A percentile compares a stretch with the other conserved stretches of the same genome.
phyloP scores from a whole-genome alignment of 2,329 filamentous ascomycete genomes.

The Aspergillus sojae region DNA sequence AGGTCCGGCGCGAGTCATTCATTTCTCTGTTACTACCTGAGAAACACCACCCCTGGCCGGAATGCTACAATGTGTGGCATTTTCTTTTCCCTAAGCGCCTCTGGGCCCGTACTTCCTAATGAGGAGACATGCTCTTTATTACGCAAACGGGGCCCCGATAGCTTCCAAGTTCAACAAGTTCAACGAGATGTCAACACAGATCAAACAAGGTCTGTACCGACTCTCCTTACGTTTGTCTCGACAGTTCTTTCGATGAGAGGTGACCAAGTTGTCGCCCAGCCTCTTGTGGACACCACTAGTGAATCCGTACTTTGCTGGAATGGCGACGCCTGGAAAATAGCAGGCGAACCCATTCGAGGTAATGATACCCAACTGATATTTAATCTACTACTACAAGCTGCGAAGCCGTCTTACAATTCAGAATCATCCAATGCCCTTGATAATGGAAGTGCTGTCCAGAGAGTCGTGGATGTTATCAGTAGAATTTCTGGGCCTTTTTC shows the following conservation, averaged over 20 bases:
- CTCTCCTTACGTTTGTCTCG: conserved; percentile 69
- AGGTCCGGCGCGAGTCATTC: conserved; percentile 19
- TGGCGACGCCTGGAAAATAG: conserved; percentile 87
- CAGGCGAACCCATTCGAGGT: conserved; percentile 58
- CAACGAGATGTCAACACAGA: conserved; percentile 22
- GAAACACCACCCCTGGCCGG: background rate
- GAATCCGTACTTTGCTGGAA: conserved; percentile 90
- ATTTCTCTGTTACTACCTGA: conserved; percentile 8
- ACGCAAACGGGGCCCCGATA: conserved; percentile 49
- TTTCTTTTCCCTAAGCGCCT: conserved; percentile 52
- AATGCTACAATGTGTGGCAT: conserved; percentile 52
- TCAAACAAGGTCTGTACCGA: conserved; percentile 22
- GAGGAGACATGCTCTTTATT: conserved; percentile 39
- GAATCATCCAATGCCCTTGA: conserved; percentile 1
- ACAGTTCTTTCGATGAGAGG: conserved; percentile 92
- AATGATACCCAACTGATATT: conserved; percentile 81
- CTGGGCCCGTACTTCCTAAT: conserved; percentile 31
- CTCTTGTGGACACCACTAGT: conserved; percentile 61
- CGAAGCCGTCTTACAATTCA: conserved; percentile 15
- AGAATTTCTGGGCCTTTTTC: conserved; percentile 81
- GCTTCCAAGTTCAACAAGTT: conserved; percentile 37
- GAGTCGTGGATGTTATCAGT: conserved; percentile 54
- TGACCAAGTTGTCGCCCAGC: conserved; percentile 70
- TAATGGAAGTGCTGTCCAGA: conserved; percentile 26
- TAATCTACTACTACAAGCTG: conserved; percentile 55